Base-by-base conservation (phyloP, 306 rosid genomes). In the Prunus salicina region DNA sequence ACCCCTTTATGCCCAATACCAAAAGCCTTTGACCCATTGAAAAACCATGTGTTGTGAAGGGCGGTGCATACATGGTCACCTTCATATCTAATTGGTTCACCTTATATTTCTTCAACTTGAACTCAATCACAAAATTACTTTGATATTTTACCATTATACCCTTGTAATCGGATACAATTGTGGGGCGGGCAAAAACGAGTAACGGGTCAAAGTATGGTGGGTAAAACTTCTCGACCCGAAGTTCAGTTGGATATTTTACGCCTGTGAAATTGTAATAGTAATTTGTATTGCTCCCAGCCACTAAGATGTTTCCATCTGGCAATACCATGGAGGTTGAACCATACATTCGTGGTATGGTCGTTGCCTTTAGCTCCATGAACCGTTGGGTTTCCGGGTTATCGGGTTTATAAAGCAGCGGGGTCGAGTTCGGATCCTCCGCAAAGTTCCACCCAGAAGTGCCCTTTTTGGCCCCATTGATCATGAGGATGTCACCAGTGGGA, bases 381-480 rank as follows among this genome's bases (percentile, higher is more conserved):
- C 91, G 73, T 0, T 79, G 80, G 8, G 81, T 84, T 2, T 5
- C 0, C 5, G 56, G 72, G 13, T 5, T 62, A 4, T 85, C 3
- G 3, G 87, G 62, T 53, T 66, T 61, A 51, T 88, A 90, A 5
- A 85, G 6, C 16, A 73, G 75, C 12, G 91, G 96, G 12, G n/a
- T 78, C 13, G 83, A 13, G 25, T 72, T 72, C 19, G 93, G 90
- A 41, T 87, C 61, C 0, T 86, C 70, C 0, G 82, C 96, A 3
- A 6, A 11, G 71, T 87, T 87, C 90, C 91, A 88, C 0, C 96
- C 96, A 0, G 96, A 89, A 2, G 84, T 30, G 0, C 96, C 96
- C 0, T 49, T 65, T 19, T 71, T 49, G 5, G 82, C 96, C 1
- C 96, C 93, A 19, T 91, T 91, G 3, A 87, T 66, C 0, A 88